Evolutionary conservation across 164 flowering plant species (phyloP).

Genomic region (Vitis riparia): DNA sequence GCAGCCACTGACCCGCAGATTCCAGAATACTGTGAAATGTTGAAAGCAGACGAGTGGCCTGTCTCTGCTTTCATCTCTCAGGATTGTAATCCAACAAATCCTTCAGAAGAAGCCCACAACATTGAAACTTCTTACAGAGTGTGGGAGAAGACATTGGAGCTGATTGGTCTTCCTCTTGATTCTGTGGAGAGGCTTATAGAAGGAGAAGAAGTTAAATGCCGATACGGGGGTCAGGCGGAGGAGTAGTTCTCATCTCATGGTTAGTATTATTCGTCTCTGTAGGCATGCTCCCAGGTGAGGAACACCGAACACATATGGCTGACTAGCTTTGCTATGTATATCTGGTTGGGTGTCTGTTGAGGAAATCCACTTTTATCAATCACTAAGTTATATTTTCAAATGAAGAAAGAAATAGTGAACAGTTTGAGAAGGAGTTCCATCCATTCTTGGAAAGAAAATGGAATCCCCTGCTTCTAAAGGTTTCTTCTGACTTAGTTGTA

Average conservation of each 20-base stretch:
- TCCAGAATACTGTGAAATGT: conserved; percentile 71
- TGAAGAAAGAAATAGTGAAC: too few relatives aligned
- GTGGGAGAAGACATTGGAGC: conserved; percentile 92
- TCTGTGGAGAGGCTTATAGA: conserved; percentile 79
- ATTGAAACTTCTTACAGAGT: conserved; percentile 61
- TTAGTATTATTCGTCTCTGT: too few relatives aligned
- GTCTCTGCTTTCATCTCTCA: conserved; percentile 81
- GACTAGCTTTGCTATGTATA: too few relatives aligned
- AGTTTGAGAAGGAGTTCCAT: too few relatives aligned
- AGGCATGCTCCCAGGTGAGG: too few relatives aligned
- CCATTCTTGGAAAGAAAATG: too few relatives aligned
- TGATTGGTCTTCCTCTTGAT: conserved; percentile 86
- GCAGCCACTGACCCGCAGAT: conserved; percentile 95
- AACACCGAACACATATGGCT: too few relatives aligned
- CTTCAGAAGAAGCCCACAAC: conserved; percentile 94
- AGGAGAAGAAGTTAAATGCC: conserved; percentile 73
- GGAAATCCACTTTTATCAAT: too few relatives aligned
- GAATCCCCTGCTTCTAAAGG: too few relatives aligned
- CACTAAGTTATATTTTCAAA: too few relatives aligned
- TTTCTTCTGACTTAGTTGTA: too few relatives aligned
- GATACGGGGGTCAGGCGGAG: conserved; percentile 36
- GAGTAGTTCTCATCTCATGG: conserved; percentile 4
- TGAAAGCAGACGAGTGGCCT: conserved; percentile 94
- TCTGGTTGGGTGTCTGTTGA: too few relatives aligned
- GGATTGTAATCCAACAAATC: conserved; percentile 87